Percentiles rank a stretch among this genome's conserved stretches.
phyloP scores from a whole-genome alignment of 2,329 filamentous ascomycete species.

The Emericellopsis cladophorae region DNA sequence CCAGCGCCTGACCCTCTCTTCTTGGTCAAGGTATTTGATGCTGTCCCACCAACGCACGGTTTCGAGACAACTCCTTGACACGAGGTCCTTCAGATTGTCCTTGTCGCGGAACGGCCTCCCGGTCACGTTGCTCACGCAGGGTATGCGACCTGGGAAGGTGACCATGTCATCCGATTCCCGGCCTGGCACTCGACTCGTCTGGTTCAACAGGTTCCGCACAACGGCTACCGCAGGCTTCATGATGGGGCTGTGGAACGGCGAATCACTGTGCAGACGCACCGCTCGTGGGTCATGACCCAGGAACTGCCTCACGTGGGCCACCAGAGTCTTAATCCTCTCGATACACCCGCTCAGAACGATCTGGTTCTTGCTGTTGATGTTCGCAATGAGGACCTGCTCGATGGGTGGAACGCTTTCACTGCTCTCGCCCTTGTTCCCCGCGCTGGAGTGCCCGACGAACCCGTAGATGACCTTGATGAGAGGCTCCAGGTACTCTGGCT shows the following conservation, averaged over 20 bases:
- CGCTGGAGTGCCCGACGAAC: slow-evolving; percentile 58
- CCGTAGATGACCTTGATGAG: slow-evolving; percentile 65
- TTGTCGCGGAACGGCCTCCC: slow-evolving; percentile 64
- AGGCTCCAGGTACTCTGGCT: slow-evolving; percentile 58
- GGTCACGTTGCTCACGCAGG: slow-evolving; percentile 78
- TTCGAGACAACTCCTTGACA: slow-evolving; percentile 76
- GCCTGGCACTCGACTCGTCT: slow-evolving; percentile 39
- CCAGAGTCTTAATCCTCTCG: slow-evolving; percentile 64
- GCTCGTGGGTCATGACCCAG: slow-evolving; percentile 83
- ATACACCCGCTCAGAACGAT: slow-evolving; percentile 88
- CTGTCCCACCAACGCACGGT: slow-evolving; percentile 93
- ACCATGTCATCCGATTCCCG: slow-evolving; percentile 51
- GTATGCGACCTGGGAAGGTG: slow-evolving; percentile 60
- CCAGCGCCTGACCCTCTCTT: slow-evolving; percentile 71
- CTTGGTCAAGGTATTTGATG: slow-evolving; percentile 77
- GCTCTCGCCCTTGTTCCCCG: slow-evolving; percentile 56
- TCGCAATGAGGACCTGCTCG: slow-evolving; percentile 80
- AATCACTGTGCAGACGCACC: slow-evolving; percentile 75
- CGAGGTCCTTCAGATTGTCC: slow-evolving; percentile 63
- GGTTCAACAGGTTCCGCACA: slow-evolving; percentile 56
- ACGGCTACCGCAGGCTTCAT: slow-evolving; percentile 75
- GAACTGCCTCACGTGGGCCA: slow-evolving; percentile 80
- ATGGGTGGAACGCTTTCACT: slow-evolving; percentile 60
- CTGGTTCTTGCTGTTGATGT: slow-evolving; percentile 92
- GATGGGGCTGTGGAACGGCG: slow-evolving; percentile 81